A percentile compares a stretch with the other conserved stretches of the same genome.
Evolutionary conservation across 2,329 filamentous ascomycete species (phyloP).

Genomic region (Aureobasidium sp.): DNA sequence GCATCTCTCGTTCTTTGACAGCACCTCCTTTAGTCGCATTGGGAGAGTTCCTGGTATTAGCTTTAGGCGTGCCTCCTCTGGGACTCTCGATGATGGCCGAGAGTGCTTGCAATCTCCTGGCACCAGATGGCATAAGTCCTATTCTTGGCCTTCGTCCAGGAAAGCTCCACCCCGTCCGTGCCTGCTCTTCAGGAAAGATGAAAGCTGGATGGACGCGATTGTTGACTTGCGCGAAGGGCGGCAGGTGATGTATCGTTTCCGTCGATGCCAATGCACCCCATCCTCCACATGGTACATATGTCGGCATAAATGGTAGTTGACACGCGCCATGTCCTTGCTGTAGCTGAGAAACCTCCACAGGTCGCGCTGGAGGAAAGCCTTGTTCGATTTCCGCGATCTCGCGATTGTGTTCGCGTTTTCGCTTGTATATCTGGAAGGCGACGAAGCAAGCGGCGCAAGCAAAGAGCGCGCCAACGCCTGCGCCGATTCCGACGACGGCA

Average conservation of each 20-base stretch:
- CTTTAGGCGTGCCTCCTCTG: slow-evolving; percentile 20
- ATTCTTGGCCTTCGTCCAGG: slow-evolving; percentile 9
- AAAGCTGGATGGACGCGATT: neutral
- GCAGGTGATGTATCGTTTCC: slow-evolving; percentile 26
- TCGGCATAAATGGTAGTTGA: slow-evolving; percentile 21
- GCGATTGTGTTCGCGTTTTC: slow-evolving; percentile 22
- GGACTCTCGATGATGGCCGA: slow-evolving; percentile 37
- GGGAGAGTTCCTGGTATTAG: neutral
- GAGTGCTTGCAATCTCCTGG: slow-evolving; percentile 19
- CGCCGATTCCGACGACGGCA: slow-evolving; percentile 22
- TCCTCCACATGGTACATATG: slow-evolving; percentile 31
- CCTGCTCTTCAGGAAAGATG: slow-evolving; percentile 1
- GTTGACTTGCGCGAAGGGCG: neutral
- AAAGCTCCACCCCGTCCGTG: neutral
- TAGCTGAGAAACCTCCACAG: neutral
- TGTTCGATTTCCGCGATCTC: slow-evolving; percentile 25
- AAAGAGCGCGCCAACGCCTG: slow-evolving; percentile 24
- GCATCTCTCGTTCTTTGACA: neutral
- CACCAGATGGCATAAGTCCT: neutral
- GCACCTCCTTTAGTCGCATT: neutral
- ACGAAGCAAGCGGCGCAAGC: slow-evolving; percentile 23
- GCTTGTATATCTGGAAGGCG: slow-evolving; percentile 21
- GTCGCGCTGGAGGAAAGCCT: slow-evolving; percentile 11
- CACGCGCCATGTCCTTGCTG: slow-evolving; percentile 19
- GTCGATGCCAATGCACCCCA: slow-evolving; percentile 37